Conservation (phyloP, 495 filamentous ascomycete genomes). For the Penicillium salamii region DNA sequence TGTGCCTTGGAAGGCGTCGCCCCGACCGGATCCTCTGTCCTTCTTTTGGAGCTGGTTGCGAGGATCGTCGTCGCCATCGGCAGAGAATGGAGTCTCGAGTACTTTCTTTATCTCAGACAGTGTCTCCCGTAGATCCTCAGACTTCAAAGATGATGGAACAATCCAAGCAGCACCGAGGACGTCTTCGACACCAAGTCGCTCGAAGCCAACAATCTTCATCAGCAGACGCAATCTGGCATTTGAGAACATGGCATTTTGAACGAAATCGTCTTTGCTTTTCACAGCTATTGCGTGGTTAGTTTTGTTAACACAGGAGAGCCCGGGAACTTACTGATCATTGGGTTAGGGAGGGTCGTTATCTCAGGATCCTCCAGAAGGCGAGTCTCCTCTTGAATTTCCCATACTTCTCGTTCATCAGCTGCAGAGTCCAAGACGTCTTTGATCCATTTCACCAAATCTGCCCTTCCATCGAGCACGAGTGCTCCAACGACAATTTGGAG, state of each 20-base stretch:
- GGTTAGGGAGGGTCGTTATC: constrained; percentile 32
- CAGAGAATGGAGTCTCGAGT: constrained; percentile 69
- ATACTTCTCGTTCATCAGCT: constrained; percentile 69
- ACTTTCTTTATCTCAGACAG: constrained; percentile 64
- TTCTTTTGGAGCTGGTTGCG: constrained; percentile 75
- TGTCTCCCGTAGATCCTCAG: constrained; percentile 59
- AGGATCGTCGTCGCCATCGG: constrained; percentile 64
- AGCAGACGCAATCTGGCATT: constrained; percentile 89
- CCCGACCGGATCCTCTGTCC: constrained; percentile 41
- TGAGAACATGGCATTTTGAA: constrained; percentile 75
- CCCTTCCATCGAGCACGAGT: constrained; percentile 71
- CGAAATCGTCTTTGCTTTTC: constrained; percentile 63
- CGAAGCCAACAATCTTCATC: constrained; percentile 71
- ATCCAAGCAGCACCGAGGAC: constrained; percentile 77
- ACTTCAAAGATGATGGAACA: constrained; percentile 63
- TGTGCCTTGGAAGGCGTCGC: constrained; percentile 36
- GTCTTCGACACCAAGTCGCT: constrained; percentile 63
- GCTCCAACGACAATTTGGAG: constrained; percentile 75
- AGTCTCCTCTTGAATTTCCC: constrained; percentile 70
- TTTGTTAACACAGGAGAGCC: not conserved
- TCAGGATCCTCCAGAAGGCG: constrained; percentile 43
- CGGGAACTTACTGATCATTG: constrained; percentile 40
- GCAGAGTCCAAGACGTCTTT: constrained; percentile 66
- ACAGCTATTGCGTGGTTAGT: constrained; percentile 48
- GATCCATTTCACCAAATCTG: constrained; percentile 76